A percentile compares a stretch with the other conserved stretches of the same genome.
Evolutionary conservation across 805 yeast genomes (phyloP).

Genomic region (Metschnikowia kunwiensis): DNA sequence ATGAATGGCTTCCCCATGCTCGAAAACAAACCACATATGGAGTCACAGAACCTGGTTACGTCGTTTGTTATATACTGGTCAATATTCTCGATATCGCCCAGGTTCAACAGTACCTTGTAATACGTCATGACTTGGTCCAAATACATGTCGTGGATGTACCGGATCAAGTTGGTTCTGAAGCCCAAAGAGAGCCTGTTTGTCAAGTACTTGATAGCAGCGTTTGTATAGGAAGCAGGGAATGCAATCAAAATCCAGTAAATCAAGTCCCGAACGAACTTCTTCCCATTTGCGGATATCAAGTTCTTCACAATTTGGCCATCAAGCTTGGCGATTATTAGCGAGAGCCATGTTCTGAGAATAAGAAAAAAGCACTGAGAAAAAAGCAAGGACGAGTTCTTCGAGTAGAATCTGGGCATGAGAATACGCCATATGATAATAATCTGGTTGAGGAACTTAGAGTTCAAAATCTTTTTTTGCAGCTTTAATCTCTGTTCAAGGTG

Average conservation of each 20-base stretch:
- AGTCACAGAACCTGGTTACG: conserved; percentile 72
- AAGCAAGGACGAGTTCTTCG: conserved; percentile 64
- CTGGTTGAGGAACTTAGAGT: conserved; percentile 70
- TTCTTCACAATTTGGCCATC: conserved; percentile 93
- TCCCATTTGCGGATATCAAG: conserved; percentile 76
- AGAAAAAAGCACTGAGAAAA: conserved; percentile 71
- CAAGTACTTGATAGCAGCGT: conserved; percentile 80
- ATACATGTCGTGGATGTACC: conserved; percentile 89
- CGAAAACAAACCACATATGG: conserved; percentile 79
- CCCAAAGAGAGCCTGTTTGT: conserved; percentile 74
- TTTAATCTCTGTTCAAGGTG: conserved; percentile 30
- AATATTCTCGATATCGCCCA: conserved; percentile 56
- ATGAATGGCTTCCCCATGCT: conserved; percentile 89
- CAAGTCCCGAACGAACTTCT: conserved; percentile 70
- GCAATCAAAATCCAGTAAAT: conserved; percentile 87
- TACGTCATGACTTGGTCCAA: conserved; percentile 77
- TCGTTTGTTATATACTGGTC: conserved; percentile 89
- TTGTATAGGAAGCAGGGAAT: conserved; percentile 89
- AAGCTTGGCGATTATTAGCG: conserved; percentile 77
- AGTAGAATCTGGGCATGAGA: conserved; percentile 69
- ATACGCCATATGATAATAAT: conserved; percentile 74
- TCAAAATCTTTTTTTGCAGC: conserved; percentile 34
- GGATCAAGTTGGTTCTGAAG: conserved; percentile 76
- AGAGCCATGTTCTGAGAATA: conserved; percentile 80
- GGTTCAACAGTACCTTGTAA: conserved; percentile 71